Evolutionary conservation across 2,329 filamentous ascomycete genomes (phyloP).

Genomic region (Diaporthe sp.): DNA sequence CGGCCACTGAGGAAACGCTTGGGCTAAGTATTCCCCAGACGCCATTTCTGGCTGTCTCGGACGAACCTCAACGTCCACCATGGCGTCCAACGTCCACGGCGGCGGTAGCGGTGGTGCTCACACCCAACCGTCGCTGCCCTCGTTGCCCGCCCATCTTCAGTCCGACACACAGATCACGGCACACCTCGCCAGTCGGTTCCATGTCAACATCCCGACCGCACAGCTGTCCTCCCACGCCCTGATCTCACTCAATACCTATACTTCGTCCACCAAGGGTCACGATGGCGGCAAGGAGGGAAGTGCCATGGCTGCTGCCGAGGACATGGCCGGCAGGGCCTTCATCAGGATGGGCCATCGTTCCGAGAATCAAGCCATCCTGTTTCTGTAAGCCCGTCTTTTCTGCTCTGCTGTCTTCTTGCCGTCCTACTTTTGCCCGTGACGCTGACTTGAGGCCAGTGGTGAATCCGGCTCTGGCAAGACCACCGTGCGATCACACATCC

Average conservation of each 20-base stretch:
- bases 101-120: constrained; percentile 69
- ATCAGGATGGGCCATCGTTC: constrained; percentile 85
- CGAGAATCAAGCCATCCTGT: constrained; percentile 93
- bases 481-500: constrained; percentile 87
- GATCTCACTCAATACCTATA: constrained; percentile 94
- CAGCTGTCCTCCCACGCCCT: constrained; percentile 91
- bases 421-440: background rate
- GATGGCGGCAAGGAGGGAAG: constrained; percentile 94
- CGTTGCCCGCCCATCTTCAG: constrained; percentile 85
- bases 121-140: constrained; percentile 87
- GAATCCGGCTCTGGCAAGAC: constrained; percentile 98
- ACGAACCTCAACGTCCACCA: constrained; percentile 51
- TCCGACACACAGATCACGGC: constrained; percentile 75
- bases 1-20: constrained; percentile 11
- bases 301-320: constrained; percentile 91
- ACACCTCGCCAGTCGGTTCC: constrained; percentile 89
- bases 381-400: constrained; percentile 74
- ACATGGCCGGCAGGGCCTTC: constrained; percentile 88
- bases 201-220: constrained; percentile 89
- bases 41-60: constrained; percentile 41
- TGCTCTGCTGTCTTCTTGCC: background rate
- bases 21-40: constrained; percentile 29
- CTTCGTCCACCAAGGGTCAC: constrained; percentile 84
- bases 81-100: constrained; percentile 69
- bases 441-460: constrained; percentile 67